Evolutionary conservation across 345 rosid genomes (phyloP).

Genomic region (Mangifera indica): DNA sequence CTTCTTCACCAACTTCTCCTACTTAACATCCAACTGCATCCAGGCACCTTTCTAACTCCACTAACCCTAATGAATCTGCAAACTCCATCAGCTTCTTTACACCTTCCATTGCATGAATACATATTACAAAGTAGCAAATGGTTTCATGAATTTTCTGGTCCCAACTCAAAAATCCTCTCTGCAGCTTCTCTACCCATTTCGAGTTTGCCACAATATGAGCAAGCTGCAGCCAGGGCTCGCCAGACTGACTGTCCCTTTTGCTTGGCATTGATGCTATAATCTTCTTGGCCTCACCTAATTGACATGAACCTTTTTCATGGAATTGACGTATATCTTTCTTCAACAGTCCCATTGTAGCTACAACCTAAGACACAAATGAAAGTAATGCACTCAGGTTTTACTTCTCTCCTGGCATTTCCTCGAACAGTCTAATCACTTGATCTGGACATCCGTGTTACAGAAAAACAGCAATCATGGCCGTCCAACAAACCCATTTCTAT

Average conservation of each 20-base stretch:
- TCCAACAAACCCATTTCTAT: conserved; percentile 41
- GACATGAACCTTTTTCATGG: conserved; percentile 32
- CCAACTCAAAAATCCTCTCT: conserved; percentile 40
- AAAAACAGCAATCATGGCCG: conserved; percentile 43
- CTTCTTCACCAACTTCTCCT: conserved; percentile 35
- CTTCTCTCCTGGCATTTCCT: conserved; percentile 39
- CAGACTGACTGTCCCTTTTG: conserved; percentile 38
- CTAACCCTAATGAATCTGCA: conserved; percentile 40
- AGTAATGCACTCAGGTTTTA: conserved; percentile 38
- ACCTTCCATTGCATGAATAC: conserved; percentile 31
- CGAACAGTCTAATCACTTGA: conserved; percentile 32
- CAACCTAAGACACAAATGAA: conserved; percentile 44
- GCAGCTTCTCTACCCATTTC: conserved; percentile 40
- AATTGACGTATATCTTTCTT: too few species aligned
- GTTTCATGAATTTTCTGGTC: conserved; percentile 41
- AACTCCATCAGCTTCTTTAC: conserved; percentile 43
- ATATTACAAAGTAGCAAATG: conserved; percentile 38
- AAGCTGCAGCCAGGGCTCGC: conserved; percentile 49
- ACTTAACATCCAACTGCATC: conserved; percentile 47
- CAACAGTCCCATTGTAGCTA: too few species aligned
- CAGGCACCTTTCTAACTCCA: conserved; percentile 40
- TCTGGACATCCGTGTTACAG: conserved; percentile 44
- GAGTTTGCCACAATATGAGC: conserved; percentile 34
- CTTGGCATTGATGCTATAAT: conserved; percentile 38
- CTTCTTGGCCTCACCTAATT: conserved; percentile 36